Conservation (phyloP, 768 basidiomycete species). For the Royoungia palumana region DNA sequence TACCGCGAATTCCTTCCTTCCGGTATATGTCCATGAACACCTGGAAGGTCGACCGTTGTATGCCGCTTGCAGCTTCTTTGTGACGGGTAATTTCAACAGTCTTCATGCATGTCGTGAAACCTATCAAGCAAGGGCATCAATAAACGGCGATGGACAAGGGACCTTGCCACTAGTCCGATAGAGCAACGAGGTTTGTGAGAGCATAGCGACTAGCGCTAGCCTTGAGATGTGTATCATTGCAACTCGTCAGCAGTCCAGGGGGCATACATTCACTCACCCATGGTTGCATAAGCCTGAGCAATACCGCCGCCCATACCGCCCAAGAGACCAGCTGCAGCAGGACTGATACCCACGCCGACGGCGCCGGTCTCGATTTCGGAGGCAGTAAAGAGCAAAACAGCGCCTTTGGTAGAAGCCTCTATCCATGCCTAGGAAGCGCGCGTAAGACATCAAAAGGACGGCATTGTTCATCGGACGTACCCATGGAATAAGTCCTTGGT, state of each 20-base stretch:
- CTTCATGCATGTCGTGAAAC: constrained; percentile 99
- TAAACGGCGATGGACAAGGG: background rate
- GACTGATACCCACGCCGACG: constrained; percentile 64
- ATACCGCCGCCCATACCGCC: constrained; percentile 98
- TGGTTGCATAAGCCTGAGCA: constrained; percentile 98
- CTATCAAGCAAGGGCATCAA: constrained; percentile 38
- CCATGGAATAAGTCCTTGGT: constrained; percentile 99
- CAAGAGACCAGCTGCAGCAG: constrained; percentile 81
- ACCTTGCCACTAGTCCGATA: constrained; percentile 5
- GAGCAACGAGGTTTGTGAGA: constrained; percentile 10
- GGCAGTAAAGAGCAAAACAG: constrained; percentile 91
- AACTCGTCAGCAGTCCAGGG: background rate
- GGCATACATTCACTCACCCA: constrained; percentile 64
- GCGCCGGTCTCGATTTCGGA: constrained; percentile 84
- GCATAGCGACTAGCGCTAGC: constrained; percentile 19
- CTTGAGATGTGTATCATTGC: constrained; percentile 19
- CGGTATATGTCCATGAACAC: constrained; percentile 95
- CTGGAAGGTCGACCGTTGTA: constrained; percentile 89
- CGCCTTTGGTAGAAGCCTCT: constrained; percentile 98
- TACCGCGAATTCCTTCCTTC: constrained; percentile 88
- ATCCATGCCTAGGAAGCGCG: constrained; percentile 81
- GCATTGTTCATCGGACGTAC: constrained; percentile 41
- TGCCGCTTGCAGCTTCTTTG: constrained; percentile 82
- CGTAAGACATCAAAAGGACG: background rate
- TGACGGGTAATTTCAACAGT: constrained; percentile 96